phyloP scores from a whole-genome alignment of 2,329 filamentous ascomycete genomes.

The Lithohypha guttulata region DNA sequence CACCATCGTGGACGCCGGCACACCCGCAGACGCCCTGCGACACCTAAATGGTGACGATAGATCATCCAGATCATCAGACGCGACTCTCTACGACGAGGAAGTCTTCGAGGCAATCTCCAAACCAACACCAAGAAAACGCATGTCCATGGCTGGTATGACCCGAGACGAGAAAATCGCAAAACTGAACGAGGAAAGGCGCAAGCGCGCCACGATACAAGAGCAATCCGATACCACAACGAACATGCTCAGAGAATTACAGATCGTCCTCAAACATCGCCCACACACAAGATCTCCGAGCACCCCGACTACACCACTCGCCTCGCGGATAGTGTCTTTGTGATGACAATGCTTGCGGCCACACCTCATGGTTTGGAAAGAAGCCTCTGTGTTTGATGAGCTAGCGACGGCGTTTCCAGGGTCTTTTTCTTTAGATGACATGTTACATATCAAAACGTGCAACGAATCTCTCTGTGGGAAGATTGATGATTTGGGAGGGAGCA shows the following conservation, averaged over 20 bases:
- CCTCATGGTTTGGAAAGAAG: too few species aligned
- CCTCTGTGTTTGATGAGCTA: too few species aligned
- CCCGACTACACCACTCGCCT: too few species aligned
- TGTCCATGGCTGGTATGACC: slow-evolving; percentile 48
- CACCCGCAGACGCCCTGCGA: slow-evolving; percentile 59
- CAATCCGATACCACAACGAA: slow-evolving; percentile 71
- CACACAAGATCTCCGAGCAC: slow-evolving; percentile 22
- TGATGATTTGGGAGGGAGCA: too few species aligned
- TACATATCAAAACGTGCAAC: too few species aligned
- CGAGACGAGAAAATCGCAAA: slow-evolving; percentile 78
- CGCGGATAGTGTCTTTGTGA: too few species aligned
- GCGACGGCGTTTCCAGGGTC: too few species aligned
- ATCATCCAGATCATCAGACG: slow-evolving; percentile 26
- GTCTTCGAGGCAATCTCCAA: slow-evolving; percentile 86
- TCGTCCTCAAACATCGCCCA: slow-evolving; percentile 59
- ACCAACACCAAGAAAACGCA: slow-evolving; percentile 55
- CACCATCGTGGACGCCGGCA: slow-evolving; percentile 43
- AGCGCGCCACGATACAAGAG: slow-evolving; percentile 60
- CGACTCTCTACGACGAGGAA: slow-evolving; percentile 52
- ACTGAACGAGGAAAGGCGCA: slow-evolving; percentile 76
- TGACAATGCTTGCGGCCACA: too few species aligned
- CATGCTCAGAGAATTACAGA: slow-evolving; percentile 89
- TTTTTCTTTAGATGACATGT: too few species aligned
- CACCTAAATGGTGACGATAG: slow-evolving; percentile 62
- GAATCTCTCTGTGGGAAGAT: too few species aligned